phyloP scores from a whole-genome alignment of 1,284 basidiomycete species.

The Cutaneotrichosporon cavernicola region DNA sequence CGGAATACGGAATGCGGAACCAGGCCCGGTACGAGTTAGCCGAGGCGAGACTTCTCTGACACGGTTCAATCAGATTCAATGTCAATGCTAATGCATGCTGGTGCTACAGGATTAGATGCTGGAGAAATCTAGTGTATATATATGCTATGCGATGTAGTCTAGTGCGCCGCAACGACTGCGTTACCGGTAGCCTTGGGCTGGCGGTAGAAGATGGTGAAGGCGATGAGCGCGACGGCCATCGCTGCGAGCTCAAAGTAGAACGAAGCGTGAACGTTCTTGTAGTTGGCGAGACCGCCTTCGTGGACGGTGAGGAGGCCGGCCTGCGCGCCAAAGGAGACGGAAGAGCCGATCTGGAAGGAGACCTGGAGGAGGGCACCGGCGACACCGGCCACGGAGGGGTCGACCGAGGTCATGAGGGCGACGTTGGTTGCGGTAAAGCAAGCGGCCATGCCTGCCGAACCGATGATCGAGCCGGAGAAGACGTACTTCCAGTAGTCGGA shows the following conservation, averaged over 20 bases:
- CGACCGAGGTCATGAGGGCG: constrained; percentile 41
- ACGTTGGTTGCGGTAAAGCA: constrained; percentile 34
- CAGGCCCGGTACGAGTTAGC: background rate
- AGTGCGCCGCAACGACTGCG: background rate
- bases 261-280: constrained; percentile 35
- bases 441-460: constrained; percentile 33
- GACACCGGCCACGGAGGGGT: constrained; percentile 42
- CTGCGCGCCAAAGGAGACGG: constrained; percentile 43
- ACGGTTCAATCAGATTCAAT: too few species aligned
- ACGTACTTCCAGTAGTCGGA: constrained; percentile 40
- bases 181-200: constrained; percentile 9
- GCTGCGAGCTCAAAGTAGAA: constrained; percentile 48
- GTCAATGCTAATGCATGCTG: background rate
- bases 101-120: background rate
- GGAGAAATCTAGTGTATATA: too few species aligned
- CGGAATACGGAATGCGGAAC: background rate
- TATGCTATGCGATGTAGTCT: background rate
- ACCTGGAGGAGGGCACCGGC: constrained; percentile 49
- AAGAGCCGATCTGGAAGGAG: constrained; percentile 43
- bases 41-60: background rate
- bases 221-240: constrained; percentile 35
- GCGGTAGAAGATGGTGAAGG: constrained; percentile 39
- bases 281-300: constrained; percentile 36
- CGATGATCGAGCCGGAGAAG: constrained; percentile 41
- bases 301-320: constrained; percentile 46